Conservation (phyloP, 2,329 filamentous ascomycete species). For the Diaporthe caulivora region DNA sequence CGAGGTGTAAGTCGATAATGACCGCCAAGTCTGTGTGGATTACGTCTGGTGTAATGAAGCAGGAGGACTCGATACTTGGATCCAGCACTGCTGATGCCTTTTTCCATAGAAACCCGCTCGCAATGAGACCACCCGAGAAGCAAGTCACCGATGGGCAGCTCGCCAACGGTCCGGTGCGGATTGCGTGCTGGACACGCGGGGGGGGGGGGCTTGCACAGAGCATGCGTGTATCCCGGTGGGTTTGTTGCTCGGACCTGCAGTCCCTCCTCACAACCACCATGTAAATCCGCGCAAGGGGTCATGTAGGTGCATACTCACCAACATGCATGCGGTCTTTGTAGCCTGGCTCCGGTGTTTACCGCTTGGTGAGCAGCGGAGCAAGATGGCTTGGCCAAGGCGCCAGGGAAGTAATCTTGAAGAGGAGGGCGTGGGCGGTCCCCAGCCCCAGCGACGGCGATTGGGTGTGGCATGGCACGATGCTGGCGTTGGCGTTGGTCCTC, state of each 20-base stretch:
- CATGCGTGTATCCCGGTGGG: neutral
- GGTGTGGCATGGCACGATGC: conserved; percentile 2
- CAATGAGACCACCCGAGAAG: neutral
- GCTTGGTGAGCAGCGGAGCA: neutral
- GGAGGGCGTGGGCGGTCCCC: neutral
- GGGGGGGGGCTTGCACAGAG: neutral
- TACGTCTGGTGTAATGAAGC: neutral
- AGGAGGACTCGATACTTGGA: neutral
- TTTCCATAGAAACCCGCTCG: neutral
- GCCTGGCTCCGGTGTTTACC: neutral
- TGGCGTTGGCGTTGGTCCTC: neutral
- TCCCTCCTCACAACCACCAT: neutral
- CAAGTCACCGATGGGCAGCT: neutral
- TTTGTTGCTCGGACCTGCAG: neutral
- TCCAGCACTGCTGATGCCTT: neutral
- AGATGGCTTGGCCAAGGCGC: conserved; percentile 3
- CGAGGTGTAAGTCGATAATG: neutral
- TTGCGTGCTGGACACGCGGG: neutral
- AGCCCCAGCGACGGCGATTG: neutral
- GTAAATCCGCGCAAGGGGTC: neutral
- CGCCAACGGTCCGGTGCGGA: neutral
- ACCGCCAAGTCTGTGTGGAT: conserved; percentile 1
- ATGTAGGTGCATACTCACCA: neutral
- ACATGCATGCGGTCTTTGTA: conserved; percentile 3
- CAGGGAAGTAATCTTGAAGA: neutral